Base-by-base conservation (phyloP, 441 rosid species). In the Iberis amara region DNA sequence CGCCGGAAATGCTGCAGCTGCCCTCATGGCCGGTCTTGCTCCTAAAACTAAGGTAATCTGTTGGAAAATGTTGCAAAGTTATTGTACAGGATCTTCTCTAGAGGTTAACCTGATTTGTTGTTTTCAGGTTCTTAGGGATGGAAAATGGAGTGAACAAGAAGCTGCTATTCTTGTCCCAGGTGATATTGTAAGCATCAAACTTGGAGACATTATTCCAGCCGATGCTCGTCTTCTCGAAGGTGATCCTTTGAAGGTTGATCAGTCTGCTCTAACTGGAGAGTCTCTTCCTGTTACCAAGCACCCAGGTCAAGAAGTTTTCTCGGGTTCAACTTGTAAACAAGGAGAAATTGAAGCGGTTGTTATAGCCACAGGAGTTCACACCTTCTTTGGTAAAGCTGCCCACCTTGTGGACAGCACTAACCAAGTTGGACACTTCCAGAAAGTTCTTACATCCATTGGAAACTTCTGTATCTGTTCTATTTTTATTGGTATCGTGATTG, bases 11-110 rank as follows among this genome's bases (percentile, higher is more conserved):
- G 95, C 95, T 14, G 97, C 97, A 15, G 95, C 97, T 54, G 97
- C 95, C 60, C 97, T 89, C 39, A 86, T 89, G 95, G 97, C 97
- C 62, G 94, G 94, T 63, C 85, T 89, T 28, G 97, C 97, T 61
- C 97, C 97, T 1, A 89, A 86, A 47, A 82, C 97, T 12, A 89
- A 86, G 95, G 97, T 89, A 74, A n/a, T 33, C 4, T 44, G 39
- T 37, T 49, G 21, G 13, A 41, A 6, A 5, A 33, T 39, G 13
- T 7, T 60, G 47, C 36, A 9, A 52, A 8, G 21, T 40, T 55
- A 8, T 24, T 14, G 4, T 47, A 4, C 28, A 46, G 4, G 39
- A 14, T 4, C 53, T 41, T 61, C 0, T 55, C 4, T 43, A 3
- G 35, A 23, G 58, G 46, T 54, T 40, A 53, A 66, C 18, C 11